phyloP scores from a whole-genome alignment of 2,329 filamentous ascomycete genomes.

The Hysterium pulicare region DNA sequence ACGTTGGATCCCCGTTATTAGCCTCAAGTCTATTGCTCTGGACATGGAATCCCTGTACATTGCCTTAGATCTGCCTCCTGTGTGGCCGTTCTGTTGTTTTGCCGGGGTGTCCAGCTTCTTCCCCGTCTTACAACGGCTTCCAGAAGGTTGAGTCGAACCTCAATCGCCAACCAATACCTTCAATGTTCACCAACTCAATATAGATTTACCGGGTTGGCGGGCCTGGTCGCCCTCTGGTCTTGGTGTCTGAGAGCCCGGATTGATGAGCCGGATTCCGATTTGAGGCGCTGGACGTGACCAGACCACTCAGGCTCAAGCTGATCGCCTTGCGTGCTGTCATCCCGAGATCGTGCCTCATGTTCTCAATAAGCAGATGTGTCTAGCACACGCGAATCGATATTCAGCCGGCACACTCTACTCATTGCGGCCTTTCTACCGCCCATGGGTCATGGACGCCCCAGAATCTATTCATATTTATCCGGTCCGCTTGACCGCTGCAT shows the following conservation, averaged over 20 bases:
- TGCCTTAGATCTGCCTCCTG: neutral
- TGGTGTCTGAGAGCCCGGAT: neutral
- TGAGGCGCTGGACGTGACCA: neutral
- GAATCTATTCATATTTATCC: conserved; percentile 24
- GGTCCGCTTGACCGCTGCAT: conserved; percentile 25
- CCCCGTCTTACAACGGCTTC: neutral
- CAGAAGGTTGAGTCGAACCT: neutral
- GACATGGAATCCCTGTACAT: neutral
- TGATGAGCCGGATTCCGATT: neutral
- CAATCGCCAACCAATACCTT: neutral
- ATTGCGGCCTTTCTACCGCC: conserved; percentile 17
- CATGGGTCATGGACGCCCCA: conserved; percentile 16
- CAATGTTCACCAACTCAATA: neutral
- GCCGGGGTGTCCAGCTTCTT: neutral
- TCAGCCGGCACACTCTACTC: conserved; percentile 18
- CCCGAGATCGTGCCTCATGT: neutral
- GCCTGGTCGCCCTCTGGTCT: neutral
- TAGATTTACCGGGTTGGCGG: neutral
- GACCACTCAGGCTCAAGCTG: neutral
- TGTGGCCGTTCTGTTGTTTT: neutral
- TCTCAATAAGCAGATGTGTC: conserved; percentile 2
- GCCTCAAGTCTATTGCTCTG: too few species aligned
- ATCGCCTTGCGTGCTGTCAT: neutral
- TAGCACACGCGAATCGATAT: neutral
- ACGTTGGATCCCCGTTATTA: too few species aligned